Percentiles rank a stretch among this genome's conserved stretches.
Evolutionary conservation across 202 grass and related monocot genomes (phyloP).

Genomic region (Eragrostis tef): DNA sequence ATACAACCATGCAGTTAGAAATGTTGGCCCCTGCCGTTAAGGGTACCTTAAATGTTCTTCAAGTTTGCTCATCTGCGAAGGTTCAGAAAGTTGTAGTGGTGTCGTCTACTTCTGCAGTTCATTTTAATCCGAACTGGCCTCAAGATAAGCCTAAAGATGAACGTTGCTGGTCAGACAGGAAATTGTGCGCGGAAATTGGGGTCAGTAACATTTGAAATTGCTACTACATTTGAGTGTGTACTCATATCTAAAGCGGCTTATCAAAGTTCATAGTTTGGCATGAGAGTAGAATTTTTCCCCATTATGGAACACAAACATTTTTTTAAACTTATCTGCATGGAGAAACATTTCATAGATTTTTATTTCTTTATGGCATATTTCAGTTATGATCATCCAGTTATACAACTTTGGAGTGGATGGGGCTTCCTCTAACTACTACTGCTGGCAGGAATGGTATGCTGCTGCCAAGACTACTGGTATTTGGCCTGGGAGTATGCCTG

Average conservation of each 20-base stretch:
- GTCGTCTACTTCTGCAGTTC: constrained; percentile 45
- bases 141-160: constrained; percentile 49
- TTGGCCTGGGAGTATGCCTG: constrained; percentile 54
- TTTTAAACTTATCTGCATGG: background rate
- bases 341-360: background rate
- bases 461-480: constrained; percentile 53
- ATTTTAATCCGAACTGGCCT: constrained; percentile 48
- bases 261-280: background rate
- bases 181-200: constrained; percentile 32
- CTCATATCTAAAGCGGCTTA: background rate
- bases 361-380: background rate
- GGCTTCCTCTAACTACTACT: background rate
- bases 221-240: background rate
- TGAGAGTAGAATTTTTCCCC: background rate
- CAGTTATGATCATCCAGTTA: background rate
- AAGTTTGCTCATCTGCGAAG: constrained; percentile 36
- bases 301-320: background rate
- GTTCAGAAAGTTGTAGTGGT: constrained; percentile 47
- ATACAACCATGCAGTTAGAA: constrained; percentile 43
- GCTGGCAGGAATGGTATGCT: constrained; percentile 59
- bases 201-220: constrained; percentile 7
- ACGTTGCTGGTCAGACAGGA: constrained; percentile 52
- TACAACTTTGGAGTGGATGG: background rate
- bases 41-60: constrained; percentile 46
- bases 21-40: constrained; percentile 44